Conservation (phyloP, 441 rosid genomes). For the Jatropha podagrica region DNA sequence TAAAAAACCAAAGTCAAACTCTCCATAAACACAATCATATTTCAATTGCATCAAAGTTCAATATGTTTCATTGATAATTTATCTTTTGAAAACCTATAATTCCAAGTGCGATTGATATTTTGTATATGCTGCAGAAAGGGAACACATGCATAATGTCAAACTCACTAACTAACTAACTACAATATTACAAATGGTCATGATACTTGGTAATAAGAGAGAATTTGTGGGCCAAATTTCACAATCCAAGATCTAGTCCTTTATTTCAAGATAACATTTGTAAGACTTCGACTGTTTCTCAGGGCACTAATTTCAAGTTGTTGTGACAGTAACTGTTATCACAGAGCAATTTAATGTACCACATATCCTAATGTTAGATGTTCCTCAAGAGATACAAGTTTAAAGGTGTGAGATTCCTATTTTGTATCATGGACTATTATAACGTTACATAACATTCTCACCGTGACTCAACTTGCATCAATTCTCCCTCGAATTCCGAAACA, state of each 20-base stretch:
- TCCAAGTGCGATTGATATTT: background rate
- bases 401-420: background rate
- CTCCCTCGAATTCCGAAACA: background rate
- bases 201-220: background rate
- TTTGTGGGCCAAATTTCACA: background rate
- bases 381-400: background rate
- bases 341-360: background rate
- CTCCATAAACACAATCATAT: background rate
- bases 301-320: background rate
- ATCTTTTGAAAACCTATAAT: background rate
- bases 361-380: background rate
- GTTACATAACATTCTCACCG: background rate
- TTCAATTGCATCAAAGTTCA: background rate
- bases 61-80: background rate
- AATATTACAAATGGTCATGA: background rate
- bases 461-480: background rate
- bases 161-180: background rate
- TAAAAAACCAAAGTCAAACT: background rate
- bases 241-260: background rate
- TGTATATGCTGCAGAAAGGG: background rate
- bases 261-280: background rate
- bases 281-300: background rate
- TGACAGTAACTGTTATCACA: background rate
- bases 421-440: background rate
- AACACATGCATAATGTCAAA: background rate